Base-by-base conservation (phyloP, 495 filamentous ascomycete species). In the Beverwykella pulmonaria region DNA sequence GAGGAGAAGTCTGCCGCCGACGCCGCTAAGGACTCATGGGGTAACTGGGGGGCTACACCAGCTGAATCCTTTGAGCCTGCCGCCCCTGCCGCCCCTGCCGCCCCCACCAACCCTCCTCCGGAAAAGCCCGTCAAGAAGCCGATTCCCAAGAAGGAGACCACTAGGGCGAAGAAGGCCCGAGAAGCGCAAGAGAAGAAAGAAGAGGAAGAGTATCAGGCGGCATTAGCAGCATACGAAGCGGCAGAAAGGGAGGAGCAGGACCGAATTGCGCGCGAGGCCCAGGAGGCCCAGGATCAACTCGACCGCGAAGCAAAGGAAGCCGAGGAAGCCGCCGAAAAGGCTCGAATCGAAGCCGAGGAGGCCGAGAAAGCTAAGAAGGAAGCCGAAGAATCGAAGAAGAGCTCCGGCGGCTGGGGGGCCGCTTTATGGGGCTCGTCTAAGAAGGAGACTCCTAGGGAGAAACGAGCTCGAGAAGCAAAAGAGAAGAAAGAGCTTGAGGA, bases 241-340 rank as follows among this genome's bases (percentile, higher is more conserved):
- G 26, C 50, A 20, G 60, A 64, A 23, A 58, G 54, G 36, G 41
- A 47, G 22, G 63, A 60, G n/a, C 47, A 46, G 17, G 48, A 67
- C 17, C 53, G 55, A 14, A 9, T 52, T 5, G 64, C 60, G 57
- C 53, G 48, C 46, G 61, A 65, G 27, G 53, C 50, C 4, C 41
- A 66, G 34, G 54, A 66, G 32, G 26, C 27, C 1, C 44, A 66
- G 26, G 63, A 66, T 15, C 41, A 41, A 22, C 23, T 50, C n/a
- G 62, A 57, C 29, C 63, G 57, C 10, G 69, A 57, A 66, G 54
- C 53, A 56, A 59, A 62, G 12, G 64, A 67, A 46, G 59, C 59
- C 32, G 68, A 61, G 32, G 73, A 78, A 65, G 66, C 71, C 73
- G 65, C 75, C 29, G 61, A 39, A 20, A 46, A 50, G 17, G 50